A percentile compares a stretch with the other conserved stretches of the same genome.
These are phyloP conservation scores for Starmerella geochares DNA, from an alignment of 805 yeast genomes.

Conservation along the genomic window DNA sequence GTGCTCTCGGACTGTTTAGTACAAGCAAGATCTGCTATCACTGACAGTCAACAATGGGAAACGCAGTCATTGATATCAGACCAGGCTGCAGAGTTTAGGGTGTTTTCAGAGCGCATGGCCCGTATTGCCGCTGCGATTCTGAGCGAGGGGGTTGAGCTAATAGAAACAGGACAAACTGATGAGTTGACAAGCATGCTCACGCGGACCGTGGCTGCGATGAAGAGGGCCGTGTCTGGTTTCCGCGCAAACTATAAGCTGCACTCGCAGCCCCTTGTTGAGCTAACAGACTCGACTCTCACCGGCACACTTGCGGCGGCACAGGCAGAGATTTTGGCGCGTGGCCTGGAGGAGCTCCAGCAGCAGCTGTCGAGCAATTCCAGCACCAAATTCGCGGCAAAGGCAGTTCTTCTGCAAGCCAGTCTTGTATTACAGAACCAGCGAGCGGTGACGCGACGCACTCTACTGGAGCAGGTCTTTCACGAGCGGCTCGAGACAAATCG, in stretches of 20 bases:
- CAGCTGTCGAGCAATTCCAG: neutral
- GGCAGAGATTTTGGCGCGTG: slow-evolving; percentile 7
- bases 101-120: slow-evolving; percentile 11
- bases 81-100: neutral
- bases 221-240: neutral
- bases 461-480: slow-evolving; percentile 8
- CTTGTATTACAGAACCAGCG: neutral
- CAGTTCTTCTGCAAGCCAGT: neutral
- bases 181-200: neutral
- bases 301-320: neutral
- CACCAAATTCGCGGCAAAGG: neutral
- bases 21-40: slow-evolving; percentile 1
- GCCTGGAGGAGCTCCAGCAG: neutral
- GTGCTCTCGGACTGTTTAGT: neutral
- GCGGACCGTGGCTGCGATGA: slow-evolving; percentile 4
- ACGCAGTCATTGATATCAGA: neutral
- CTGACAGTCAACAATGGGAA: neutral
- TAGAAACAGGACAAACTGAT: neutral
- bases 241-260: neutral
- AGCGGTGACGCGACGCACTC: slow-evolving; percentile 8
- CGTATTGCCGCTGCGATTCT: slow-evolving; percentile 5
- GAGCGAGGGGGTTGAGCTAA: neutral
- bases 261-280: neutral
- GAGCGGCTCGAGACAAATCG: slow-evolving; percentile 1
- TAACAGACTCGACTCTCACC: neutral